phyloP scores from a whole-genome alignment of 768 basidiomycete species.

The Coprinopsis cinerea region DNA sequence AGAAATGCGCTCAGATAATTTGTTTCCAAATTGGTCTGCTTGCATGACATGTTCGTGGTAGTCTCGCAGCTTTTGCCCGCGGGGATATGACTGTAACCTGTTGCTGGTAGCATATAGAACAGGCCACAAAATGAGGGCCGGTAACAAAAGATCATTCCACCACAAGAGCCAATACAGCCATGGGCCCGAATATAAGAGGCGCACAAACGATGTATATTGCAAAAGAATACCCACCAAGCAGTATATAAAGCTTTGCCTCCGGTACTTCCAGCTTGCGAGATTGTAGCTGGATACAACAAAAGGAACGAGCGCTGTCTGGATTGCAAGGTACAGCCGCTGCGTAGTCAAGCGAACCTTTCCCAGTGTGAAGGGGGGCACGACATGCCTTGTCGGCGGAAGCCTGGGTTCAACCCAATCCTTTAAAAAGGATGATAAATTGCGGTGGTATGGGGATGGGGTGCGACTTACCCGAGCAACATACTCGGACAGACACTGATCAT shows the following conservation, averaged over 20 bases:
- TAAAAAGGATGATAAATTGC: neutral
- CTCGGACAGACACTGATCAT: neutral
- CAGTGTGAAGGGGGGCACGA: slow-evolving; percentile 37
- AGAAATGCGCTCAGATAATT: slow-evolving; percentile 40
- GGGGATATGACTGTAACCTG: slow-evolving; percentile 50
- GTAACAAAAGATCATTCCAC: slow-evolving; percentile 51
- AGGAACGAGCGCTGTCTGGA: slow-evolving; percentile 43
- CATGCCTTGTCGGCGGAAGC: neutral
- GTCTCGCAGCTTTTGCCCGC: slow-evolving; percentile 44
- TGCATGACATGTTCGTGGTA: slow-evolving; percentile 41
- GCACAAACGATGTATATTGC: neutral
- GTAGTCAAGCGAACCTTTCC: slow-evolving; percentile 44
- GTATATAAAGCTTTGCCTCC: slow-evolving; percentile 37
- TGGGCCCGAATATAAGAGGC: neutral
- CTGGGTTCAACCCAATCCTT: neutral
- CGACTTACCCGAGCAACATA: neutral
- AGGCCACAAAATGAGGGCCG: slow-evolving; percentile 43
- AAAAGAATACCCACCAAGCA: slow-evolving; percentile 42
- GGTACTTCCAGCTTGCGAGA: slow-evolving; percentile 54
- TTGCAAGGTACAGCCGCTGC: slow-evolving; percentile 51
- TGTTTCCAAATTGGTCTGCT: slow-evolving; percentile 48
- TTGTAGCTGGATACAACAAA: slow-evolving; percentile 32
- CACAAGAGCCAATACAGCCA: slow-evolving; percentile 63
- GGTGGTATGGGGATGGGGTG: neutral
- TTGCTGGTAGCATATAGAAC: slow-evolving; percentile 43